Evolutionary conservation across 345 rosid species (phyloP).

Genomic region (Lenwebbia sp.): DNA sequence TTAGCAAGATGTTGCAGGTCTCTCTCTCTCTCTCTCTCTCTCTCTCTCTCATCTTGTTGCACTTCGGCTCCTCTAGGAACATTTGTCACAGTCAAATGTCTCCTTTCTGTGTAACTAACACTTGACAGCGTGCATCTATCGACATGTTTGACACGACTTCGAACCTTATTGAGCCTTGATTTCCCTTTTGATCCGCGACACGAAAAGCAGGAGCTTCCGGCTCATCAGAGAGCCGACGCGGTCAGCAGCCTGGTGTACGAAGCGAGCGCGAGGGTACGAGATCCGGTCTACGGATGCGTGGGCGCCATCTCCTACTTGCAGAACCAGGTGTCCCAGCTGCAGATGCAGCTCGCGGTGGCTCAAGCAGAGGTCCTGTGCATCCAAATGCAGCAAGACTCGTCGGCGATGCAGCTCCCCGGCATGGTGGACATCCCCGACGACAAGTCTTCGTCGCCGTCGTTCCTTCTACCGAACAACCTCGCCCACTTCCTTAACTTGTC

Average conservation of each 20-base stretch:
- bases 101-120: not conserved
- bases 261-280: conserved; percentile 51
- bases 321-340: conserved; percentile 49
- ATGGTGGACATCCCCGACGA: conserved; percentile 5
- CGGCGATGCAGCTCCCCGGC: conserved; percentile 3
- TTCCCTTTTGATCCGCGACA: not conserved
- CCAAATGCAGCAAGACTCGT: conserved; percentile 41
- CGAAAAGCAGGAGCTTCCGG: conserved; percentile 42
- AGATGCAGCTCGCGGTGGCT: conserved; percentile 55
- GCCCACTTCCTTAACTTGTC: conserved; percentile 8
- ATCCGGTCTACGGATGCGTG: conserved; percentile 63
- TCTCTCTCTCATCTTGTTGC: not conserved
- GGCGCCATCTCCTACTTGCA: conserved; percentile 50
- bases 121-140: not conserved
- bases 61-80: not conserved
- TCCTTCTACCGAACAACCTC: conserved; percentile 7
- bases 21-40: not conserved
- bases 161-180: not conserved
- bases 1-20: conserved; percentile 69
- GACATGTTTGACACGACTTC: not conserved
- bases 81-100: not conserved
- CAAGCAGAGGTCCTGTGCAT: conserved; percentile 51
- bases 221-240: conserved; percentile 43
- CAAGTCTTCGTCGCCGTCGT: not conserved
- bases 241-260: conserved; percentile 65